phyloP scores from a whole-genome alignment of 2,329 filamentous ascomycete species.

The Colletotrichum trifolii region DNA sequence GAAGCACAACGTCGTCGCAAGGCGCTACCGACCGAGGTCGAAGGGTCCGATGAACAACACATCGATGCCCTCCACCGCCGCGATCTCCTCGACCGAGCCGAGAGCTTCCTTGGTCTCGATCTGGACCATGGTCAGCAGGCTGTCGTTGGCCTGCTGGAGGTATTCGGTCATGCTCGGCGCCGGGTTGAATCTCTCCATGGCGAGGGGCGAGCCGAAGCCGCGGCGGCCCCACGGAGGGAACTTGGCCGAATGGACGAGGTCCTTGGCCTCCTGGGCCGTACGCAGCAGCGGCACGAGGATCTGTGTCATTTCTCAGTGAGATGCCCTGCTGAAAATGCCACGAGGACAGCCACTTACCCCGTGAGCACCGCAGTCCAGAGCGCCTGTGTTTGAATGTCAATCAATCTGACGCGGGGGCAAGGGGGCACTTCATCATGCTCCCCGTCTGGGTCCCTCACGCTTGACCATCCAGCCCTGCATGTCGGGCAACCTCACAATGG shows the following conservation, averaged over 20 bases:
- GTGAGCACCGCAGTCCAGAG: constrained; percentile 67
- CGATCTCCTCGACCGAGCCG: constrained; percentile 70
- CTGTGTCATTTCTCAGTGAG: constrained; percentile 41
- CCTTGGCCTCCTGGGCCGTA: constrained; percentile 62
- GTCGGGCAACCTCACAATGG: constrained; percentile 64
- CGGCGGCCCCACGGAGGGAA: constrained; percentile 66
- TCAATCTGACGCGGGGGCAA: too few relatives aligned
- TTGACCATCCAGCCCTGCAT: constrained; percentile 68
- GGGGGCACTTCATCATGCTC: background rate
- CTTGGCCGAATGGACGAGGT: constrained; percentile 62
- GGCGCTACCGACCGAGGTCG: constrained; percentile 61
- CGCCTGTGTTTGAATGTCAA: constrained; percentile 51
- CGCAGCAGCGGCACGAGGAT: constrained; percentile 65
- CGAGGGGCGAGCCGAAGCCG: constrained; percentile 67
- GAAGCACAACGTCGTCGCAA: too few relatives aligned
- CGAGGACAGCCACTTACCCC: constrained; percentile 52
- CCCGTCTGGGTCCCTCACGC: constrained; percentile 50
- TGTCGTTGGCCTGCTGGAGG: constrained; percentile 65
- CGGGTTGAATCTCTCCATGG: constrained; percentile 60
- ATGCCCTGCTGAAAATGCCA: too few relatives aligned
- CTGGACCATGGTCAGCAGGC: constrained; percentile 73
- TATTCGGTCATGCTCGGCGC: constrained; percentile 64
- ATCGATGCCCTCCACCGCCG: constrained; percentile 68
- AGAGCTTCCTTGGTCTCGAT: constrained; percentile 75
- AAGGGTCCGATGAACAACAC: constrained; percentile 75